Evolutionary conservation across 2,329 filamentous ascomycete genomes (phyloP), one percentile per base, ranked within the genome.

Genomic region (Rutstroemia sp.): DNA sequence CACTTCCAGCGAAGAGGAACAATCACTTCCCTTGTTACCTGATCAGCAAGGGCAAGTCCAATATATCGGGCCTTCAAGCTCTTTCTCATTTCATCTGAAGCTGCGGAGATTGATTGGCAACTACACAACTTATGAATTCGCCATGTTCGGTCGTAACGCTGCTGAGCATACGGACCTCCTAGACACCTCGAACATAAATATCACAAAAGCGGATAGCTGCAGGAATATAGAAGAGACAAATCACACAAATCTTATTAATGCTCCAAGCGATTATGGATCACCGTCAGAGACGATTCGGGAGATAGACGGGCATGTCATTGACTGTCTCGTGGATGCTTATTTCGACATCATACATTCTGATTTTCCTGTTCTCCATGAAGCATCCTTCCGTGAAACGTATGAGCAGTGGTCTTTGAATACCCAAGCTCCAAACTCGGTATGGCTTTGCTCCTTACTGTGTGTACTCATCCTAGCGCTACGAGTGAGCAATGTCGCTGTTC

Each of bases 1-100:
- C 10, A 17, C 8, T 10, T 42, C 27, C 8, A 68, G 69, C n/a
- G 63, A 61, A 17, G 71, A 73, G 19, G 70, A 73, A 51, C 61
- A 66, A 37, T 10, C 39, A 6, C 16, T 42, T 19, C 39, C 39
- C 4, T 19, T 42, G 16, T 17, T 42, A 17, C 73, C 69, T 5
- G 73, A 75, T 60, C 72, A 73, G 61, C 73, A 75, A 55, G 73
- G 73, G 6, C 73, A 74, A 63, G 70, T 69, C 39, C 73, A 75
- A 61, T 75, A 73, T 61, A 74, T 75, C 58, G 73, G 73, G 1
- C 72, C 71, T 1, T 67, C 69, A 42, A 74, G 72, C 65, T 73
- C 71, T 41, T 73, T 73, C 53, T 65, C 70, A 3, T 74, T 75
- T 61, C 71, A 74, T 56, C 61, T 74, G 39, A 72, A 72, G 60